Evolutionary conservation across 176 grass and related monocot species (phyloP), one percentile per base, ranked within the genome.

Genomic region (Bolboschoenus planiculmis): DNA sequence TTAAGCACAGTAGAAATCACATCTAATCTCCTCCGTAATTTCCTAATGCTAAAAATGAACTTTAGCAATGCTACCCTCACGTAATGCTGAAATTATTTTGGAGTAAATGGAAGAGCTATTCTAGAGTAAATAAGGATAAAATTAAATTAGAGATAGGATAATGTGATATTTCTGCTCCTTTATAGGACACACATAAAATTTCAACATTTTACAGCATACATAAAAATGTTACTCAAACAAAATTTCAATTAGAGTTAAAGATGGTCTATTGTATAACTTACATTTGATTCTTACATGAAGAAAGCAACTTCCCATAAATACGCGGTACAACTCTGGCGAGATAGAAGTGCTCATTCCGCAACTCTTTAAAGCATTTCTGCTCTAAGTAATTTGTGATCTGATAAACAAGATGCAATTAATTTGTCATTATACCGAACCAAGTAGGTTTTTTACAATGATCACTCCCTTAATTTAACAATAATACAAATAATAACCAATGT

Each of bases 221-320:
- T 81, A 81, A 59, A 70, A 40, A 70, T 1, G 2, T 7, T 68
- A n/a, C 18, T 40, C 3, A 8, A 35, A 20, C 15, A 39, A 23
- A 39, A 42, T 18, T 5, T 68, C 33, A 18, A 68, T 35, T n/a
- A 40, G 65, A 68, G 35, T 68, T 40, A 40, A 68, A 18, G 6
- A 29, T 51, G 40, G 71, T 50, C 13, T 18, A 51, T 31, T 30
- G 72, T 77, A 77, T 51, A 77, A 87, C 89, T 88, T 91, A 93
- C 96, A 85, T 90, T 63, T 95, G 91, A n/a, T 90, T 91, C 79
- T 93, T 93, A 87, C 96, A 99, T 85, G 92, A 91, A 88, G 90
- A 86, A 35, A 99, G 84, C 65, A 99, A 34, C 80, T 86, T 99
- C 86, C 90, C 87, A 73, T 99, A 99, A 23, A 99, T 89, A 60